Conservation (phyloP, 495 filamentous ascomycete genomes). For the Penicillium argentinense region DNA sequence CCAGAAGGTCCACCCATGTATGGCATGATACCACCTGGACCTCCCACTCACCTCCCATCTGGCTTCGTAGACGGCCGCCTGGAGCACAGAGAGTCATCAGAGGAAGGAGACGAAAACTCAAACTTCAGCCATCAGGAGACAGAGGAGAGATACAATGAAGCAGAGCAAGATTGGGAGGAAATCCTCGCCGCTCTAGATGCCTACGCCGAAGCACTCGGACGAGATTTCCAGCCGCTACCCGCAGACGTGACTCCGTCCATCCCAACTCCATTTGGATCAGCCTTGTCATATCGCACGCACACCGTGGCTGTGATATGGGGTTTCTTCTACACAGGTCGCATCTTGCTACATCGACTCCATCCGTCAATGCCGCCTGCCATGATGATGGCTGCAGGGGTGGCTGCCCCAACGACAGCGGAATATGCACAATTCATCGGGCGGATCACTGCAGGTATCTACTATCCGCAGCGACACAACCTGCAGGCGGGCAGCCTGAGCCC, state of each 20-base stretch:
- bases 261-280: slow-evolving; percentile 76
- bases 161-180: slow-evolving; percentile 75
- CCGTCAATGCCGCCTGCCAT: slow-evolving; percentile 90
- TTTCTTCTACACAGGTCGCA: slow-evolving; percentile 77
- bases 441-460: slow-evolving; percentile 73
- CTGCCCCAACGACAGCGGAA: slow-evolving; percentile 63
- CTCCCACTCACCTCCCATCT: slow-evolving; percentile 38
- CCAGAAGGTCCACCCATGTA: slow-evolving; percentile 45
- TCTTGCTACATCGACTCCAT: slow-evolving; percentile 74
- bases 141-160: slow-evolving; percentile 61
- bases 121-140: slow-evolving; percentile 66
- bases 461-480: slow-evolving; percentile 59
- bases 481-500: slow-evolving; percentile 66
- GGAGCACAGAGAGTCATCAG: slow-evolving; percentile 13
- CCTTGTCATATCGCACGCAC: slow-evolving; percentile 80
- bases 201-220: slow-evolving; percentile 65
- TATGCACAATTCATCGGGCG: slow-evolving; percentile 76
- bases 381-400: slow-evolving; percentile 76
- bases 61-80: slow-evolving; percentile 35
- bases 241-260: slow-evolving; percentile 64
- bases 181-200: slow-evolving; percentile 69
- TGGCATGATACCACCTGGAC: slow-evolving; percentile 50
- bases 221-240: slow-evolving; percentile 75
- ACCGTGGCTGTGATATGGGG: slow-evolving; percentile 83
- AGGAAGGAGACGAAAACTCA: slow-evolving; percentile 50